phyloP scores from a whole-genome alignment of 2,329 filamentous ascomycete genomes.

The Fusarium udum region DNA sequence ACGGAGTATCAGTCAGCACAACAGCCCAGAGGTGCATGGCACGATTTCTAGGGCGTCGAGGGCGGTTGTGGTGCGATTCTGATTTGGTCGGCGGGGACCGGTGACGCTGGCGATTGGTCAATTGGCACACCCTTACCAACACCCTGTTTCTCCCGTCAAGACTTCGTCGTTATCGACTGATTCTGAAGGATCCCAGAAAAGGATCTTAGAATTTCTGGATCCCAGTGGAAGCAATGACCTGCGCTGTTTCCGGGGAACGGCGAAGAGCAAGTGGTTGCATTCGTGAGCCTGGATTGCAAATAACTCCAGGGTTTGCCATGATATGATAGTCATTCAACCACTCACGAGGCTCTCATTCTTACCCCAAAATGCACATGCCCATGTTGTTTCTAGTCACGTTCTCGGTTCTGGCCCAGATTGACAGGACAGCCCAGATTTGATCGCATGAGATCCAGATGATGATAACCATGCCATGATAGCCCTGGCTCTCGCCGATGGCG shows the following conservation, averaged over 20 bases:
- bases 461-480: slow-evolving; percentile 17
- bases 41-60: slow-evolving; percentile 36
- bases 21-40: slow-evolving; percentile 34
- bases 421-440: slow-evolving; percentile 32
- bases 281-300: slow-evolving; percentile 2
- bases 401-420: slow-evolving; percentile 25
- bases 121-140: neutral
- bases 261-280: slow-evolving; percentile 12
- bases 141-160: slow-evolving; percentile 41
- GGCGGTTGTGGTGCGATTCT: slow-evolving; percentile 42
- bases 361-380: slow-evolving; percentile 24
- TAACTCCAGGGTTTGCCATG: slow-evolving; percentile 15
- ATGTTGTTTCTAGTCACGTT: slow-evolving; percentile 20
- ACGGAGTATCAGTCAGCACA: slow-evolving; percentile 42
- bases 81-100: slow-evolving; percentile 41
- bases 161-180: slow-evolving; percentile 37
- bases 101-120: slow-evolving; percentile 37
- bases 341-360: slow-evolving; percentile 26
- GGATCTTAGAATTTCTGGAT: neutral
- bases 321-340: slow-evolving; percentile 30
- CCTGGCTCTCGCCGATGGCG: slow-evolving; percentile 24
- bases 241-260: slow-evolving; percentile 18
- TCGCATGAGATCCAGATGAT: slow-evolving; percentile 33
- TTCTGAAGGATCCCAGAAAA: slow-evolving; percentile 18
- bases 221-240: slow-evolving; percentile 18